These are phyloP conservation scores for Astraeus odoratus DNA, from an alignment of 768 basidiomycete species.

Conservation along the genomic window DNA sequence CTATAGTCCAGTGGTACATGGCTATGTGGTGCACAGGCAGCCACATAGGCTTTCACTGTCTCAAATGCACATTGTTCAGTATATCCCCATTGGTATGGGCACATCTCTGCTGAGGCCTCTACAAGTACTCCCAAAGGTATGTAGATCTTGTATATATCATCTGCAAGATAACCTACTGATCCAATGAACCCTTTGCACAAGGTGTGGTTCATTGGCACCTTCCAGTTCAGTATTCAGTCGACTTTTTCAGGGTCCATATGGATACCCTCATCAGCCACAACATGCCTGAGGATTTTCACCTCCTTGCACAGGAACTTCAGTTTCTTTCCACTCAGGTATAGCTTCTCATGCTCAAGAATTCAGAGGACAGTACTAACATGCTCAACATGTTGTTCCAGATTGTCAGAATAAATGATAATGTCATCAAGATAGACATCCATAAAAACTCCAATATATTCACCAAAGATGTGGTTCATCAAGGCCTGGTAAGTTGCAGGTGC, in stretches of 20 bases:
- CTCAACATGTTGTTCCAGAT: slow-evolving; percentile 22
- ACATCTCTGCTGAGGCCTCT: neutral
- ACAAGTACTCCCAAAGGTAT: neutral
- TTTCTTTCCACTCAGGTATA: slow-evolving; percentile 24
- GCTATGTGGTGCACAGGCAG: neutral
- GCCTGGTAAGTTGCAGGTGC: too few relatives aligned
- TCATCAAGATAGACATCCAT: too few relatives aligned
- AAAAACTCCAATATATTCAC: slow-evolving; percentile 3
- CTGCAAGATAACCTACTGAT: neutral
- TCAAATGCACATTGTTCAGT: slow-evolving; percentile 1
- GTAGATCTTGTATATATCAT: neutral
- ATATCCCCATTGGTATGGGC: neutral
- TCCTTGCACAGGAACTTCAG: slow-evolving; percentile 23
- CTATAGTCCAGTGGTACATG: neutral
- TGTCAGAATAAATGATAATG: slow-evolving; percentile 8
- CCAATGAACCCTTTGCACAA: slow-evolving; percentile 6
- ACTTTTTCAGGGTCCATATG: slow-evolving; percentile 39
- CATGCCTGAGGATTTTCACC: slow-evolving; percentile 28
- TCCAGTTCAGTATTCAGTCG: slow-evolving; percentile 30
- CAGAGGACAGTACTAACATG: slow-evolving; percentile 29
- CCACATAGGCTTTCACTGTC: neutral
- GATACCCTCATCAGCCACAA: slow-evolving; percentile 32
- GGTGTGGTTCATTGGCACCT: slow-evolving; percentile 7
- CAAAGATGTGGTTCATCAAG: too few relatives aligned
- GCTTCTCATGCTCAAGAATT: slow-evolving; percentile 24